Conservation (phyloP, 2,329 filamentous ascomycete species). For the Lanzia echinophila region DNA sequence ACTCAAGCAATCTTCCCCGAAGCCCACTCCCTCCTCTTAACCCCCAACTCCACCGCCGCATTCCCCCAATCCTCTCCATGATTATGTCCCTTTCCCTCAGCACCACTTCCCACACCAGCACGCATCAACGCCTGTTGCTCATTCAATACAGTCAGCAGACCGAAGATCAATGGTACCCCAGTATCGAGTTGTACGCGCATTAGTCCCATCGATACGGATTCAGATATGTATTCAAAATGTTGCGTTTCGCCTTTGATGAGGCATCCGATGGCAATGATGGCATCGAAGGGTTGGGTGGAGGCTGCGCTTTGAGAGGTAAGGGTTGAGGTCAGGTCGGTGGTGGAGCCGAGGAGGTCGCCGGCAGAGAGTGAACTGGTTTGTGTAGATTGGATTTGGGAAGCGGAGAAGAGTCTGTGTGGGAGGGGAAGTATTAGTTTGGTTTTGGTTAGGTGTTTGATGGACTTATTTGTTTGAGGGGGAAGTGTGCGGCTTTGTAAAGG, state of each 20-base stretch:
- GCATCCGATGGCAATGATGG: constrained; percentile 89
- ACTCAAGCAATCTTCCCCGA: constrained; percentile 31
- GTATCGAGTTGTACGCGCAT: constrained; percentile 92
- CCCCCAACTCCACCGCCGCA: constrained; percentile 88
- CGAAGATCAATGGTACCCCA: constrained; percentile 85
- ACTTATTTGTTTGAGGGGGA: not conserved
- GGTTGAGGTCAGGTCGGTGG: constrained; percentile 57
- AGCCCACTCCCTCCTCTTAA: constrained; percentile 79
- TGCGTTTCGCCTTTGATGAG: constrained; percentile 98
- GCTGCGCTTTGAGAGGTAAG: constrained; percentile 32
- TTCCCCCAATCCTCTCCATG: constrained; percentile 95
- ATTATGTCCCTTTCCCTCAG: constrained; percentile 70
- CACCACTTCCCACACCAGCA: constrained; percentile 64
- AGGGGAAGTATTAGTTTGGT: not conserved
- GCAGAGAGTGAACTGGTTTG: constrained; percentile 55
- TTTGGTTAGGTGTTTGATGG: not conserved
- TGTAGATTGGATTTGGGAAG: constrained; percentile 76
- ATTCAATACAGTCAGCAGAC: constrained; percentile 78
- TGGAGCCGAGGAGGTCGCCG: constrained; percentile 67
- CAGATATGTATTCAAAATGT: constrained; percentile 98
- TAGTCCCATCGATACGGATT: constrained; percentile 81
- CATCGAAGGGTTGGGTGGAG: constrained; percentile 70
- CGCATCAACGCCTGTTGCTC: constrained; percentile 83
- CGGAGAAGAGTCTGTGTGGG: constrained; percentile 63
- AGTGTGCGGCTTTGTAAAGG: no score